These are phyloP conservation scores for Basidiobolus meristosporus DNA, from an alignment of 371 early-diverging fungal genomes.

Conservation along the genomic window DNA sequence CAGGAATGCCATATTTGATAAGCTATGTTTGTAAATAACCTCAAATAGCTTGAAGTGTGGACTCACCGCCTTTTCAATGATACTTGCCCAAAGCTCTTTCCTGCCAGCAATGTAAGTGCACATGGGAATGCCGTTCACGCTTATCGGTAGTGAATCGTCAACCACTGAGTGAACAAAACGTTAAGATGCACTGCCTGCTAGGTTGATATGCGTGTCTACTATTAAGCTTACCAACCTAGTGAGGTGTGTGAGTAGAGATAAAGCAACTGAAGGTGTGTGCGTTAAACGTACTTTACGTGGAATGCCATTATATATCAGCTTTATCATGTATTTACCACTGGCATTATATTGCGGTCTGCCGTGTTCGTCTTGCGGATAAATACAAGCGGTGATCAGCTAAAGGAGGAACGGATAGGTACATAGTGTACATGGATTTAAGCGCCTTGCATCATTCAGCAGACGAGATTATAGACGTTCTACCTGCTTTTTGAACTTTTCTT, in stretches of 20 bases:
- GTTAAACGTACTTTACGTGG: conserved; percentile 57
- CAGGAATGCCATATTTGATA: no score
- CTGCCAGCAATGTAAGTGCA: conserved; percentile 64
- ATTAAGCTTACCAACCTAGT: not conserved
- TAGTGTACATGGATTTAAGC: not conserved
- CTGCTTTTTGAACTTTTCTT: conserved; percentile 47
- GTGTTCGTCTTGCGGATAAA: conserved; percentile 59
- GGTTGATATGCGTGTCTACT: not conserved
- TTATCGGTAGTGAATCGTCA: conserved; percentile 71
- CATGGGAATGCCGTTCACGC: conserved; percentile 50
- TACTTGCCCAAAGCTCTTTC: conserved; percentile 69
- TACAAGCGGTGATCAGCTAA: conserved; percentile 62
- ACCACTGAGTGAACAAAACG: conserved; percentile 23
- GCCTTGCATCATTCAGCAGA: not conserved
- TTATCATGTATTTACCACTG: conserved; percentile 69
- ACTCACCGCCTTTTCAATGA: conserved; percentile 89
- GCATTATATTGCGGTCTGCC: conserved; percentile 70
- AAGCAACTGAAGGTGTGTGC: not conserved
- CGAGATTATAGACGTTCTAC: no score
- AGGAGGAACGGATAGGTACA: not conserved
- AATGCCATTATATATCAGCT: conserved; percentile 71
- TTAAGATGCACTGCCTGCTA: not conserved
- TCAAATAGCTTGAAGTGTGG: conserved; percentile 9
- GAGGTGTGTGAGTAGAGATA: not conserved
- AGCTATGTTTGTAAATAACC: not conserved